A percentile compares a stretch with the other conserved stretches of the same genome.
phyloP scores from a whole-genome alignment of 495 filamentous ascomycete species.

The Thozetella sp. region DNA sequence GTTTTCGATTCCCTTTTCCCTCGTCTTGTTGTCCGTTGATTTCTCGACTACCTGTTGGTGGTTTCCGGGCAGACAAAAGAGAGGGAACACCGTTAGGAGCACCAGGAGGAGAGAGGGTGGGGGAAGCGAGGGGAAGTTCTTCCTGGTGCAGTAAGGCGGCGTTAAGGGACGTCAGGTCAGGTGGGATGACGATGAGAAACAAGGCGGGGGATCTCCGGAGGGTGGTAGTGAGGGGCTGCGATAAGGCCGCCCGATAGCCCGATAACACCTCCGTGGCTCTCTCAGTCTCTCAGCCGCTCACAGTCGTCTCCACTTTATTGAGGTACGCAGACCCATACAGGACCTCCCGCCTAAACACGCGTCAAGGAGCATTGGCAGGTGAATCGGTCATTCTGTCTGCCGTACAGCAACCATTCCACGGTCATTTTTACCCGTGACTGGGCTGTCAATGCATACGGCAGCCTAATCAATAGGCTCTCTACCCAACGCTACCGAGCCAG shows the following conservation, averaged over 20 bases:
- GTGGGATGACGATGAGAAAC: neutral
- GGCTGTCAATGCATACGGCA: too few species aligned
- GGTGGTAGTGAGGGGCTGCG: neutral
- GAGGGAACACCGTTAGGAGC: neutral
- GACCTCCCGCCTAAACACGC: too few species aligned
- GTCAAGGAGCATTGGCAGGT: too few species aligned
- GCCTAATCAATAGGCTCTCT: too few species aligned
- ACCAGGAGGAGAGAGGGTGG: neutral
- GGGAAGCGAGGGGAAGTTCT: neutral
- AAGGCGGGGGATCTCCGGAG: neutral
- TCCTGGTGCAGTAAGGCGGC: constrained; percentile 1
- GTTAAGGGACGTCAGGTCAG: neutral
- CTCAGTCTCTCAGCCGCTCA: too few species aligned
- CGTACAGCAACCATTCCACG: too few species aligned
- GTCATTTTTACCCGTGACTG: too few species aligned
- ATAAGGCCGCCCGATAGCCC: neutral
- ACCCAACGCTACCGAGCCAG: too few species aligned
- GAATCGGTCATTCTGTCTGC: too few species aligned
- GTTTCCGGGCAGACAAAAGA: neutral
- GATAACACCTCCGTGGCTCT: too few species aligned
- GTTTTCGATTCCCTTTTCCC: neutral
- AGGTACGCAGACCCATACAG: too few species aligned
- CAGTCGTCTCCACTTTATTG: neutral
- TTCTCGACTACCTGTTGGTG: neutral
- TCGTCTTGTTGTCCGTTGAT: neutral